Conservation (phyloP, 306 rosid species). For the Cercis canadensis region DNA sequence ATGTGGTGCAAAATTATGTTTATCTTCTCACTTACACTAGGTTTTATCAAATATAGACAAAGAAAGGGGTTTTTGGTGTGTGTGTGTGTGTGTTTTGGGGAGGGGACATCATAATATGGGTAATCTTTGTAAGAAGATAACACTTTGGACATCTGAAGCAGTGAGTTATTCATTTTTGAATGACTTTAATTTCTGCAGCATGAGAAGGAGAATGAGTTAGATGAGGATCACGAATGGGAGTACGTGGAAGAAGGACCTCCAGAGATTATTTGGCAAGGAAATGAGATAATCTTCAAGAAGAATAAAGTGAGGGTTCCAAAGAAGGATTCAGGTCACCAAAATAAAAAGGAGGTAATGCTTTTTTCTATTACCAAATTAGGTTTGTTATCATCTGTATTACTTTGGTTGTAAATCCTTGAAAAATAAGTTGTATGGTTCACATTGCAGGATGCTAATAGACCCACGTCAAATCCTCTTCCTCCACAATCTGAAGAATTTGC, state of each 20-base stretch:
- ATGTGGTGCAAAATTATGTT: background rate
- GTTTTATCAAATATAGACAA: background rate
- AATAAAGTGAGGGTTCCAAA: conserved; percentile 63
- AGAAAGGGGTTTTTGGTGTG: too few species aligned
- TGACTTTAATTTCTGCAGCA: conserved; percentile 35
- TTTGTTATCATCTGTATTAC: background rate
- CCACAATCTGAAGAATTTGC: conserved; percentile 67
- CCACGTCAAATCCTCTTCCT: conserved; percentile 89
- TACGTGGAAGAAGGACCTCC: conserved; percentile 77
- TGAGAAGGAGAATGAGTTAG: conserved; percentile 35
- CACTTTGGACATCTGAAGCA: background rate
- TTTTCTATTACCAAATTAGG: background rate
- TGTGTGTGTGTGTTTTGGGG: too few species aligned
- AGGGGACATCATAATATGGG: background rate
- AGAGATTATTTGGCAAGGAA: conserved; percentile 84
- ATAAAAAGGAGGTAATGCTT: conserved; percentile 42
- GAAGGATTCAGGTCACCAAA: conserved; percentile 35
- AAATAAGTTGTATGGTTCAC: background rate
- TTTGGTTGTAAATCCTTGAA: background rate
- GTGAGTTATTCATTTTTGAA: background rate
- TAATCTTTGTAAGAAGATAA: background rate
- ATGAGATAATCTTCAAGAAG: conserved; percentile 80
- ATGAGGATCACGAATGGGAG: conserved; percentile 57
- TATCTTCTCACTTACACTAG: background rate
- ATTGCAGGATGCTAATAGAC: conserved; percentile 58